Conservation (phyloP, 164 flowering plant species). For the Chimonanthus praecox region DNA sequence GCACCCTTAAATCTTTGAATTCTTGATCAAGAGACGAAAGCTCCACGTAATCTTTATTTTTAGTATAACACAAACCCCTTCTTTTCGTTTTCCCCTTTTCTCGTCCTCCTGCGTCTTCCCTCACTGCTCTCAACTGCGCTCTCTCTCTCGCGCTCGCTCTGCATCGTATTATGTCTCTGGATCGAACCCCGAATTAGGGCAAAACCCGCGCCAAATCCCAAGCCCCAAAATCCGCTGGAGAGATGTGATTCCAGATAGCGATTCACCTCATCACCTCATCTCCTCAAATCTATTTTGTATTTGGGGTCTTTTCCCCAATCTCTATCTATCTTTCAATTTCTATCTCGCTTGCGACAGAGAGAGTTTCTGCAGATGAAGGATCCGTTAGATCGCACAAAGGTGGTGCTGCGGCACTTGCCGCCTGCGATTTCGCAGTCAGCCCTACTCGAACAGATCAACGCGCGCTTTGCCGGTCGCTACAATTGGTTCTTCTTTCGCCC, state of each 20-base stretch:
- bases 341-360: too few relatives aligned
- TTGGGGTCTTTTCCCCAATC: background rate
- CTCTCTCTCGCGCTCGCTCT: background rate
- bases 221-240: background rate
- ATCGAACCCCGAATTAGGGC: background rate
- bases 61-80: too few relatives aligned
- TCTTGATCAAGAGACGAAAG: too few relatives aligned
- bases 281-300: too few relatives aligned
- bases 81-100: too few relatives aligned
- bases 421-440: slow-evolving; percentile 53
- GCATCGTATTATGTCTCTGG: background rate
- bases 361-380: slow-evolving; percentile 39
- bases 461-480: slow-evolving; percentile 62
- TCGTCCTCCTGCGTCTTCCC: too few relatives aligned
- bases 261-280: background rate
- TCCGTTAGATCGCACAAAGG: slow-evolving; percentile 64
- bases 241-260: slow-evolving; percentile 1
- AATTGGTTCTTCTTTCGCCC: slow-evolving; percentile 65
- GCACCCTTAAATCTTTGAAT: too few relatives aligned
- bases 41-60: too few relatives aligned
- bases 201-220: background rate
- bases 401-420: slow-evolving; percentile 91
- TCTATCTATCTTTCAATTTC: background rate
- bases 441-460: slow-evolving; percentile 61
- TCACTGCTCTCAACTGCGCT: background rate